Conservation (phyloP, 2,329 filamentous ascomycete genomes). For the Boeremia lycopersici region DNA sequence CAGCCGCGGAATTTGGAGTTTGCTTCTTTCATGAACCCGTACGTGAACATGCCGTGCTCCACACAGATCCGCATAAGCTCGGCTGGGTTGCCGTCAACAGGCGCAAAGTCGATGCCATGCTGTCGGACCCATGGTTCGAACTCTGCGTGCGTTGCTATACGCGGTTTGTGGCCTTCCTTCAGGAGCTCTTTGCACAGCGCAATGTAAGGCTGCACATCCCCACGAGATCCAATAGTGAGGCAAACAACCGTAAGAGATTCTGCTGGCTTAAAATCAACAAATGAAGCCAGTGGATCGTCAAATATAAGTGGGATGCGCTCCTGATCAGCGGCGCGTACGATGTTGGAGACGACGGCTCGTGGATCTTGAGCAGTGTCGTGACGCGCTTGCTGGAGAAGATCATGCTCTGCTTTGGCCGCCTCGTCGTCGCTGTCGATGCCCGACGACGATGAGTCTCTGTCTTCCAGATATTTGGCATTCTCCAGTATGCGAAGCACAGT, state of each 20-base stretch:
- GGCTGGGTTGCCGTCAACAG: slow-evolving; percentile 86
- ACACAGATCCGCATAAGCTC: slow-evolving; percentile 97
- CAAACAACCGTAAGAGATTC: slow-evolving; percentile 85
- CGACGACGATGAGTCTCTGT: slow-evolving; percentile 69
- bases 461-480: slow-evolving; percentile 70
- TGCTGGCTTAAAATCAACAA: slow-evolving; percentile 87
- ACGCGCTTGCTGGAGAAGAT: slow-evolving; percentile 78
- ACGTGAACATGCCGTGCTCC: slow-evolving; percentile 96
- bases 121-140: slow-evolving; percentile 87
- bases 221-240: slow-evolving; percentile 91
- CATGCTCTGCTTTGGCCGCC: slow-evolving; percentile 78
- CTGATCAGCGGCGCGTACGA: slow-evolving; percentile 39
- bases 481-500: slow-evolving; percentile 80
- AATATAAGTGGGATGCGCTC: slow-evolving; percentile 80
- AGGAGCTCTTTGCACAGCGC: slow-evolving; percentile 89
- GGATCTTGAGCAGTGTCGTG: slow-evolving; percentile 40
- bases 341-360: slow-evolving; percentile 31
- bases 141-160: slow-evolving; percentile 90
- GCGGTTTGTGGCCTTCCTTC: slow-evolving; percentile 82
- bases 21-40: slow-evolving; percentile 86
- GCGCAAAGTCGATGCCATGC: slow-evolving; percentile 92
- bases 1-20: slow-evolving; percentile 79
- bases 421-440: slow-evolving; percentile 75
- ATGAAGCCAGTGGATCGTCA: slow-evolving; percentile 85
- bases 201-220: slow-evolving; percentile 97